Conservation (phyloP, 345 rosid species). For the Arabidopsis arenosa region DNA sequence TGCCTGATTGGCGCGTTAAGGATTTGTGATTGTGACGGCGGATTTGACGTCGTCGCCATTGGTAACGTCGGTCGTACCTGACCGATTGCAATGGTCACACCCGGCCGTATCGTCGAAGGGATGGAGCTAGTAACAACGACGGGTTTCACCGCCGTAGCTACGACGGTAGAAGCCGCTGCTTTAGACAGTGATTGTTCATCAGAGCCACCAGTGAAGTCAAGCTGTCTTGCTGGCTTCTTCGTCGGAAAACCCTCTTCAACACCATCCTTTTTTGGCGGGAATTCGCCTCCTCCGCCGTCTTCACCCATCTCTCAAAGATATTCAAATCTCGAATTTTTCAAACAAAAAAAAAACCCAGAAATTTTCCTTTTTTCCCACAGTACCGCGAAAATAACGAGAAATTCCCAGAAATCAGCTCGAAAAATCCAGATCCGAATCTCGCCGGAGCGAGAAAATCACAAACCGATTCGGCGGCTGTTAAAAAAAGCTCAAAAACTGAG, state of each 20-base stretch:
- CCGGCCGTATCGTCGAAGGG: conserved; percentile 42
- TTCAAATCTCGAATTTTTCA: conserved; percentile 40
- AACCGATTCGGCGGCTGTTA: conserved; percentile 40
- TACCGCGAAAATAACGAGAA: conserved; percentile 37
- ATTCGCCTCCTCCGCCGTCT: conserved; percentile 63
- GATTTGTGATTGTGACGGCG: conserved; percentile 42
- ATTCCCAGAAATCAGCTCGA: conserved; percentile 43
- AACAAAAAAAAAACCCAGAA: conserved; percentile 20
- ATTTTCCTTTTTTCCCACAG: conserved; percentile 32
- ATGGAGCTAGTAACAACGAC: conserved; percentile 19
- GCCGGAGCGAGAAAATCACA: conserved; percentile 36
- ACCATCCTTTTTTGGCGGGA: conserved; percentile 72
- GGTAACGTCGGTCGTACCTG: conserved; percentile 48
- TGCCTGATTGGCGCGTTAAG: conserved; percentile 56
- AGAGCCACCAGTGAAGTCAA: conserved; percentile 75
- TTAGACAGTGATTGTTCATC: conserved; percentile 58
- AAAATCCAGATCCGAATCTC: conserved; percentile 56
- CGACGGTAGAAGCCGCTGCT: conserved; percentile 24
- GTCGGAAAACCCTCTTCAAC: conserved; percentile 57
- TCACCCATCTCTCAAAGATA: conserved; percentile 61
- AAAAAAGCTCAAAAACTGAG: conserved; percentile 46
- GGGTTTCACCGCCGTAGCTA: conserved; percentile 17
- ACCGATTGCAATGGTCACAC: conserved; percentile 25
- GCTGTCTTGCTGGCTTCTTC: conserved; percentile 89
- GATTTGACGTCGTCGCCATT: conserved; percentile 35